A percentile compares a stretch with the other conserved stretches of the same genome.
Conservation (phyloP, 805 yeast genomes). For the Suhomyces sp. region DNA sequence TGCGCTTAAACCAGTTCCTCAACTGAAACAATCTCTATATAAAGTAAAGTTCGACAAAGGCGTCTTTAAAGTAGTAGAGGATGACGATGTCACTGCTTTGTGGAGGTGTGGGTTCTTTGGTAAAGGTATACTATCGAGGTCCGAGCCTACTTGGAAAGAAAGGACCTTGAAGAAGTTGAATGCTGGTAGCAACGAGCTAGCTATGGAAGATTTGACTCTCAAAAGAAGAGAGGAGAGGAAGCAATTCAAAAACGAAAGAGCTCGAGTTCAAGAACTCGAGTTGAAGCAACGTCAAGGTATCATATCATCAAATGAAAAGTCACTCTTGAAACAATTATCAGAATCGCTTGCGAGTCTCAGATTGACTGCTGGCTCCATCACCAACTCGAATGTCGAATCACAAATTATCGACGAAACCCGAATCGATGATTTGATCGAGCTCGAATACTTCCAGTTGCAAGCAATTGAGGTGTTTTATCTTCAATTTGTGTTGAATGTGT, state of each 20-base stretch:
- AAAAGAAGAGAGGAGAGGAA: conserved; percentile 68
- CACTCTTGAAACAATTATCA: conserved; percentile 8
- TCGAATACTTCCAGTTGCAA: conserved; percentile 64
- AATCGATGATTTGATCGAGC: conserved; percentile 17
- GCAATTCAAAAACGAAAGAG: conserved; percentile 68
- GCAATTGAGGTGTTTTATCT: conserved; percentile 76
- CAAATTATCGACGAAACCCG: neutral
- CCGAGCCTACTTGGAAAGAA: conserved; percentile 89
- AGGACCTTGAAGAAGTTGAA: conserved; percentile 55
- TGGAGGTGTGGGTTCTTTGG: conserved; percentile 94
- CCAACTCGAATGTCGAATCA: neutral
- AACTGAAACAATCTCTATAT: conserved; percentile 14
- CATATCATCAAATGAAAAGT: conserved; percentile 7
- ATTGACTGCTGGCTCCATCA: neutral
- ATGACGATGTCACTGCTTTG: conserved; percentile 49
- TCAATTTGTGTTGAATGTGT: conserved; percentile 50
- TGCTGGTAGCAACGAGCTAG: conserved; percentile 34
- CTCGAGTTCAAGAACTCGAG: conserved; percentile 50
- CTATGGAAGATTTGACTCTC: conserved; percentile 77
- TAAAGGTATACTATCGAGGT: conserved; percentile 82
- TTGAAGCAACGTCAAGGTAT: conserved; percentile 33
- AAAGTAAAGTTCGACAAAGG: conserved; percentile 24
- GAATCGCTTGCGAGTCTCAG: conserved; percentile 7
- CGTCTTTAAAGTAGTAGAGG: conserved; percentile 41
- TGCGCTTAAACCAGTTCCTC: conserved; percentile 22